Evolutionary conservation across 139 green algal species (phyloP), one percentile per base, ranked within the genome.

Genomic region (Limnomonas spitsbergensis): DNA sequence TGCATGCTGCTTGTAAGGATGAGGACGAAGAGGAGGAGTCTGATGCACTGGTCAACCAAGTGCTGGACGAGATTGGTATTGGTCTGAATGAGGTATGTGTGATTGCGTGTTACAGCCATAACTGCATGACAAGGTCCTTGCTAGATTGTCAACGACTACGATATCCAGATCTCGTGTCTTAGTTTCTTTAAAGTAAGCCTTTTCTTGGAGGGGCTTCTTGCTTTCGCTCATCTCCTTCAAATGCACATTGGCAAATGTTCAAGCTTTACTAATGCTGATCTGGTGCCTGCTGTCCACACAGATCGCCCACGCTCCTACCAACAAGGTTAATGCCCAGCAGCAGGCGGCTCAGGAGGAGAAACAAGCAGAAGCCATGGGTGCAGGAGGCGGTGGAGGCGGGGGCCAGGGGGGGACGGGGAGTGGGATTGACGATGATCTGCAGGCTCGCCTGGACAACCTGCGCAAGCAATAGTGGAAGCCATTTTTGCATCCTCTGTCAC

Each of bases 21-120:
- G 93, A 97, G 42, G 95, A 90, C 31, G 95, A 98, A 85, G 95
- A 98, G 79, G 94, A 97, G 78, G 95, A 99, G 86, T 94, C 92
- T 3, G 93, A 98, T 66, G 91, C 97, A 68, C 87, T 98, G 35
- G 92, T 99, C 0, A 90, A 82, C 66, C 79, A 83, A 66, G 93
- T 97, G 56, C 81, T 97, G 36, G 93, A 97, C 68, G 94, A 97
- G 83, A 97, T 98, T 54, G 93, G 94, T 69, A 93, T 96, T 76
- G 72, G 78, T 66, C 88, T 88, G 40, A 79, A 80, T 39, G 80
- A 78, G 0, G 47, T 78, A 91, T 81, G 85, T 91, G 72, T 61
- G 84, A 3, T 31, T 35, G 26, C 34, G 74, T 40, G 37, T 31
- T 38, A 39, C 9, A 20, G 3, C n/a, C n/a, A n/a, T 32, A 2